phyloP scores from a whole-genome alignment of 75 land plant genomes.

The Pinus tabuliformis region DNA sequence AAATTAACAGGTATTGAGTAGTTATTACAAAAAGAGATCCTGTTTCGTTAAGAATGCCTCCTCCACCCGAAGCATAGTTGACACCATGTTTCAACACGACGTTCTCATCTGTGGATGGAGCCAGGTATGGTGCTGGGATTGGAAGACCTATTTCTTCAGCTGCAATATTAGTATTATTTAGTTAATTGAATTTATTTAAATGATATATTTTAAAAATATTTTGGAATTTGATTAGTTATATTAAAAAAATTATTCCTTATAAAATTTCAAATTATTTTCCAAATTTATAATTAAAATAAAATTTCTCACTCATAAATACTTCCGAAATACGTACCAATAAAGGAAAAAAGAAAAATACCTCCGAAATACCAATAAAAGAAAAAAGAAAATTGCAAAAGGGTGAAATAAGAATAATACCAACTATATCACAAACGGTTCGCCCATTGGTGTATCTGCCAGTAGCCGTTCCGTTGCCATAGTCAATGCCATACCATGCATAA shows the following conservation, averaged over 20 bases:
- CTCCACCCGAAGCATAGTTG: conserved; percentile 78
- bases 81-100: conserved; percentile 47
- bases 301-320: neutral
- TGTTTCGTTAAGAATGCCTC: conserved; percentile 69
- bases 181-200: neutral
- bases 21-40: conserved; percentile 16
- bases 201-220: neutral
- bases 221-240: too few relatives aligned
- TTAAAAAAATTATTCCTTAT: too few relatives aligned
- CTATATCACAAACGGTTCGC: conserved; percentile 66
- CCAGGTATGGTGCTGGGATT: conserved; percentile 74
- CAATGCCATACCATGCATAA: conserved; percentile 73
- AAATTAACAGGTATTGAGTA: too few relatives aligned
- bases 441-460: conserved; percentile 85
- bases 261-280: too few relatives aligned
- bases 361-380: neutral
- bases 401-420: conserved; percentile 41
- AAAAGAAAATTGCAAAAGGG: neutral
- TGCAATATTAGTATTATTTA: conserved; percentile 16
- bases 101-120: conserved; percentile 52
- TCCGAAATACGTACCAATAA: too few relatives aligned
- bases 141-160: conserved; percentile 66
- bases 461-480: conserved; percentile 62
- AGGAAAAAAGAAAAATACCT: too few relatives aligned
- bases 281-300: too few relatives aligned